Conservation (phyloP, 352 stramenopile species). For the Globisporangium alternatum region DNA sequence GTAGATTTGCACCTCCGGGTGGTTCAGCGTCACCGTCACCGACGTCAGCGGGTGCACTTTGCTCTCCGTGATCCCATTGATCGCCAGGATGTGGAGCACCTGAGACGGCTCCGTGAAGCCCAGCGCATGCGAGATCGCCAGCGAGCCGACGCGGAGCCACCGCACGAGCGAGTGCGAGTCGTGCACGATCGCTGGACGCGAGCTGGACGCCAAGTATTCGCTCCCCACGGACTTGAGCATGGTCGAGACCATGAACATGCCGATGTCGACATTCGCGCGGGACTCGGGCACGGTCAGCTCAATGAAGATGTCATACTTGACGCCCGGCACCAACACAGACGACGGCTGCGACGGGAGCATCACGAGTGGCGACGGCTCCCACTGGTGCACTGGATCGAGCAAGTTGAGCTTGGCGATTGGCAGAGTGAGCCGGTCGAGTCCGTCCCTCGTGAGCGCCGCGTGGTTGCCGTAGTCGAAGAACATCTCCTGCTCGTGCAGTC, state of each 20-base stretch:
- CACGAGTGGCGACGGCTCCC: constrained; percentile 36
- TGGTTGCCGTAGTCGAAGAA: constrained; percentile 77
- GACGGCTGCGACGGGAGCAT: constrained; percentile 17
- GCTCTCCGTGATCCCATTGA: constrained; percentile 73
- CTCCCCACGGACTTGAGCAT: constrained; percentile 30
- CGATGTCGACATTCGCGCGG: constrained; percentile 54
- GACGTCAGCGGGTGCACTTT: constrained; percentile 45
- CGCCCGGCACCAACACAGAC: constrained; percentile 48
- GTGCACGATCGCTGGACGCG: constrained; percentile 57
- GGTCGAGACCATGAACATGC: constrained; percentile 78
- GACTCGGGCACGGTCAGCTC: constrained; percentile 71
- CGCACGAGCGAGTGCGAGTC: constrained; percentile 58
- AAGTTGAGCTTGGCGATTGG: constrained; percentile 58
- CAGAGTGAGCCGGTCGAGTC: constrained; percentile 24
- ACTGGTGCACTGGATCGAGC: constrained; percentile 53
- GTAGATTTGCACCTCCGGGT: constrained; percentile 70
- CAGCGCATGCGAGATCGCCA: constrained; percentile 54
- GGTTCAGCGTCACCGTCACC: constrained; percentile 58
- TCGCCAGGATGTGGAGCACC: constrained; percentile 40
- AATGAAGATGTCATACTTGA: constrained; percentile 80
- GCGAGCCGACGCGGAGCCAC: constrained; percentile 39
- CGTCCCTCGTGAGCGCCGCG: constrained; percentile 23
- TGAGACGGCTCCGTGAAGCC: constrained; percentile 58
- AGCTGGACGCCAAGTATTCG: constrained; percentile 41
- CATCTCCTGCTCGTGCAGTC: constrained; percentile 72